Evolutionary conservation across 805 yeast species (phyloP).

Genomic region (Sungouiella thailandica): DNA sequence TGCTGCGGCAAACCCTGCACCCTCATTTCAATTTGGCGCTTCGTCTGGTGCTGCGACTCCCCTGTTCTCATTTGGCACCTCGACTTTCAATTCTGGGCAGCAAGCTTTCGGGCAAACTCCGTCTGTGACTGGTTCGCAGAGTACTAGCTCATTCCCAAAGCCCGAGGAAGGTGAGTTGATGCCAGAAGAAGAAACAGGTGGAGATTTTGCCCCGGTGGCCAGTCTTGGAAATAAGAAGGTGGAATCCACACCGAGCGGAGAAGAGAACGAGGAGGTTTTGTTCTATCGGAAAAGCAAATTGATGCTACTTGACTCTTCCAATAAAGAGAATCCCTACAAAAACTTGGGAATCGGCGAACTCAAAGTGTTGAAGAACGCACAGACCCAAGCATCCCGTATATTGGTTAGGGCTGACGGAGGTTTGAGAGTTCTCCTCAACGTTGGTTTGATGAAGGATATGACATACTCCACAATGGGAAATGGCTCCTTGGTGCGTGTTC

Average conservation of each 20-base stretch:
- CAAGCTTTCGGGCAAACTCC: too few species aligned
- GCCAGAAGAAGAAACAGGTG: conserved; percentile 43
- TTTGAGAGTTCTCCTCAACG: conserved; percentile 70
- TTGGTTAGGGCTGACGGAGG: conserved; percentile 87
- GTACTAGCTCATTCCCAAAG: too few species aligned
- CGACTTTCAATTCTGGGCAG: too few species aligned
- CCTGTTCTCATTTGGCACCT: too few species aligned
- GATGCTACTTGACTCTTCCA: conserved; percentile 51
- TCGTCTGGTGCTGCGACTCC: not conserved
- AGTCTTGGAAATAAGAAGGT: conserved; percentile 40
- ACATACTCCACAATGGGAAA: conserved; percentile 59
- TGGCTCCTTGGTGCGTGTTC: conserved; percentile 62
- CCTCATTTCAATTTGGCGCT: not conserved
- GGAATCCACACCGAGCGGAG: conserved; percentile 60
- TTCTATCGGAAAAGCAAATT: conserved; percentile 70
- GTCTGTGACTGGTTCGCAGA: not conserved
- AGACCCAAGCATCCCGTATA: conserved; percentile 60
- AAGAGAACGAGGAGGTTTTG: conserved; percentile 67
- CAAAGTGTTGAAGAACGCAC: conserved; percentile 60
- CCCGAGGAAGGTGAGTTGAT: not conserved
- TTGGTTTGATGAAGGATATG: conserved; percentile 52
- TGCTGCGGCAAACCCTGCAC: conserved; percentile 5
- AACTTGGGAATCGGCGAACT: conserved; percentile 79
- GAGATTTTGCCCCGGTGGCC: conserved; percentile 36
- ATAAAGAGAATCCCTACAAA: conserved; percentile 47